phyloP scores from a whole-genome alignment of 768 basidiomycete genomes.

The Boletus sp. region DNA sequence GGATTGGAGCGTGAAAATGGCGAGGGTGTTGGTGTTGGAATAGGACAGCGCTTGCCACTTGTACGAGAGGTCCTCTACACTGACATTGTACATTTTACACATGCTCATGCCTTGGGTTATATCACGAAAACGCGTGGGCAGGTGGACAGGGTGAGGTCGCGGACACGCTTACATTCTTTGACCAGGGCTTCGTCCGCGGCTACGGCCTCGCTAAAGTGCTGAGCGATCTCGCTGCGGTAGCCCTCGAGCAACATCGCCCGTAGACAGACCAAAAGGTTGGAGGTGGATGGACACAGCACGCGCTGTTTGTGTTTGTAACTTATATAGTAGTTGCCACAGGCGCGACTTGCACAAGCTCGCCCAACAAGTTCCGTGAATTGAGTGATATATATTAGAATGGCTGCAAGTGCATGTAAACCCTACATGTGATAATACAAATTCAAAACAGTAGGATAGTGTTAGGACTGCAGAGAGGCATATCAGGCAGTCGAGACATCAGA shows the following conservation, averaged over 20 bases:
- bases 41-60: slow-evolving; percentile 64
- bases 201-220: slow-evolving; percentile 27
- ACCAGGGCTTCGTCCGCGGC: slow-evolving; percentile 43
- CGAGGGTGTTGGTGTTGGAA: slow-evolving; percentile 31
- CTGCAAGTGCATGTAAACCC: slow-evolving; percentile 18
- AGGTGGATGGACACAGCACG: no score
- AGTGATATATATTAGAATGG: slow-evolving; percentile 23
- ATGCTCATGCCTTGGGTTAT: slow-evolving; percentile 52
- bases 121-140: slow-evolving; percentile 13
- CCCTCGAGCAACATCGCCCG: slow-evolving; percentile 21
- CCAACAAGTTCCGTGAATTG: not conserved
- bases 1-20: slow-evolving; percentile 48
- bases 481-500: slow-evolving; percentile 18
- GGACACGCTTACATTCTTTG: slow-evolving; percentile 47
- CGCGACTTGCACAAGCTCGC: slow-evolving; percentile 14
- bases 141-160: not conserved
- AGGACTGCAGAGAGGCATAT: slow-evolving; percentile 13
- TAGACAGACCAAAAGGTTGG: not conserved
- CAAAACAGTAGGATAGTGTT: slow-evolving; percentile 23
- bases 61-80: slow-evolving; percentile 53
- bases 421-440: slow-evolving; percentile 33
- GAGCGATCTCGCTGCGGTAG: slow-evolving; percentile 22
- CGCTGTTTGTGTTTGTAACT: no score
- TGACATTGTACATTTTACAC: slow-evolving; percentile 60
- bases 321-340: slow-evolving; percentile 4